A percentile compares a stretch with the other conserved stretches of the same genome.
Conservation (phyloP, 2,329 filamentous ascomycete genomes). For the Ophiocordyceps polyrhachis-furcata region DNA sequence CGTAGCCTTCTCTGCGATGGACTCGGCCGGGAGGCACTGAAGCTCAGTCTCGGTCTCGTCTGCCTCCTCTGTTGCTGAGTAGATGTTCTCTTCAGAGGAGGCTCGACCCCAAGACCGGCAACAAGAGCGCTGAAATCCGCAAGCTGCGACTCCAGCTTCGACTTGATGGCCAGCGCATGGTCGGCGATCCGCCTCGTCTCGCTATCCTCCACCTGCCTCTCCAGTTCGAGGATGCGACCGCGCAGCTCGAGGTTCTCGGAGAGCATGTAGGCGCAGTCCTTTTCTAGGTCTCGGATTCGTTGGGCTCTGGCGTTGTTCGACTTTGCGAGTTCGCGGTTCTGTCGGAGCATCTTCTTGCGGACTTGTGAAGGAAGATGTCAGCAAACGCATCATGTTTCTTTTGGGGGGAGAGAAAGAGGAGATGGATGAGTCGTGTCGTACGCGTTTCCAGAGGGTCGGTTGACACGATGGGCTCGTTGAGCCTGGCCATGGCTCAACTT, state of each 20-base stretch:
- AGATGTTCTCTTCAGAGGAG: constrained; percentile 30
- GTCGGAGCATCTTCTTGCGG: constrained; percentile 59
- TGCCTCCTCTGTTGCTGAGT: constrained; percentile 19
- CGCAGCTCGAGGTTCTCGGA: constrained; percentile 64
- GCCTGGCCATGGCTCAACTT: constrained; percentile 48
- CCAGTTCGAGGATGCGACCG: constrained; percentile 49
- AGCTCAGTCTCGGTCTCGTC: constrained; percentile 21
- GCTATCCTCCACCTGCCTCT: constrained; percentile 46
- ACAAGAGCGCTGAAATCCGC: constrained; percentile 51
- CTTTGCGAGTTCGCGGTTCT: constrained; percentile 69
- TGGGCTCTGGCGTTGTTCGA: constrained; percentile 62
- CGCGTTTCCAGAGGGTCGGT: constrained; percentile 53
- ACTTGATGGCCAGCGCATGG: constrained; percentile 50
- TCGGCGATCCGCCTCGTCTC: constrained; percentile 40
- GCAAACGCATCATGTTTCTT: no score
- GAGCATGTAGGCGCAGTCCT: constrained; percentile 54
- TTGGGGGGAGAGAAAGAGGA: constrained; percentile 1
- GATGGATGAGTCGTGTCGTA: constrained; percentile 24
- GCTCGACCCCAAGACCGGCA: constrained; percentile 42
- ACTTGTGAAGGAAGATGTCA: constrained; percentile 31
- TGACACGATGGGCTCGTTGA: constrained; percentile 55
- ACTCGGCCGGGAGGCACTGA: constrained; percentile 20
- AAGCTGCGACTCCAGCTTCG: constrained; percentile 53
- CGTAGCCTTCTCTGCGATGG: constrained; percentile 37
- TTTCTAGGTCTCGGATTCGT: constrained; percentile 58